These are phyloP conservation scores for Aspergillus fumigatus DNA, from an alignment of 2,329 filamentous ascomycete genomes.

Conservation along the genomic window DNA sequence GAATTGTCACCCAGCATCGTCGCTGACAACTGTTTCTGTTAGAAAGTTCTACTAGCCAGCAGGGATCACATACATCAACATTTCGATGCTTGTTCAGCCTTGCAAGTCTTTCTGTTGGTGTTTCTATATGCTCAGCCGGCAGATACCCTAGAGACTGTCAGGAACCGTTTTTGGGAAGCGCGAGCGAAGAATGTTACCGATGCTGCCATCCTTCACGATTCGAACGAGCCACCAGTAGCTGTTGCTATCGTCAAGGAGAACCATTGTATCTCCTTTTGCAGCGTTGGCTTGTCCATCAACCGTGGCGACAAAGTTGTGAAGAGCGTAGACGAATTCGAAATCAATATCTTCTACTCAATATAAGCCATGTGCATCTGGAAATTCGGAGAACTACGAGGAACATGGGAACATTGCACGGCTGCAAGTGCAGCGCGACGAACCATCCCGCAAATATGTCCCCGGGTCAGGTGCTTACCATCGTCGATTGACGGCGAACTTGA, in stretches of 20 bases:
- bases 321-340: constrained; percentile 97
- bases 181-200: constrained; percentile 52
- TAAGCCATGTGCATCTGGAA: constrained; percentile 70
- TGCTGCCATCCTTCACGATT: constrained; percentile 96
- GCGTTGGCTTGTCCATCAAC: constrained; percentile 98
- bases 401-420: background rate
- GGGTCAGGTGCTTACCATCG: constrained; percentile 62
- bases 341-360: constrained; percentile 95
- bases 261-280: constrained; percentile 98
- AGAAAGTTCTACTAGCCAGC: constrained; percentile 8
- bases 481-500: constrained; percentile 98
- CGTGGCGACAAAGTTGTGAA: constrained; percentile 96
- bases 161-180: constrained; percentile 44
- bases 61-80: constrained; percentile 68
- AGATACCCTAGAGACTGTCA: constrained; percentile 66
- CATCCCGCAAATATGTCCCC: background rate
- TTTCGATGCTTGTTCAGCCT: constrained; percentile 97
- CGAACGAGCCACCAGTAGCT: constrained; percentile 99
- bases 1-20: constrained; percentile 68
- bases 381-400: too few species aligned
- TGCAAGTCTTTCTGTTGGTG: constrained; percentile 88
- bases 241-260: constrained; percentile 95
- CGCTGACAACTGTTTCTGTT: constrained; percentile 54
- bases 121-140: constrained; percentile 97
- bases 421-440: background rate